Base-by-base conservation (phyloP, 2,329 filamentous ascomycete genomes). In the Aspergillus japonicus region DNA sequence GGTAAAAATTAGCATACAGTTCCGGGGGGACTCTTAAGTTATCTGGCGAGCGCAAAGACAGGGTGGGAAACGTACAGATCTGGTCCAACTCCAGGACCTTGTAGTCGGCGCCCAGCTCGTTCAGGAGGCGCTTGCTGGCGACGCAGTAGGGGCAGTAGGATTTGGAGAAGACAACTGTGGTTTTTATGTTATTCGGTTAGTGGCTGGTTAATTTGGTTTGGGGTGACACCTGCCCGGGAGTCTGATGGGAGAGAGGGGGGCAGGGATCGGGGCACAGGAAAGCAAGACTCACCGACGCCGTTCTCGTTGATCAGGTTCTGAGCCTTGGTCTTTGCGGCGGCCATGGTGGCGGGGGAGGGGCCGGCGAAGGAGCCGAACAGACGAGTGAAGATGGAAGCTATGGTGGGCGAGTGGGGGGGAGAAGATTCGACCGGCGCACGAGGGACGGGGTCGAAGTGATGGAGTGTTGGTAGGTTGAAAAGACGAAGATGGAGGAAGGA, bases 131-230 rank as follows among this genome's bases (percentile, higher is more conserved):
- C 87, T 98, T 98, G 68, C 89, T 87, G 61, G 87, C 83, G 60
- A 80, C 83, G 85, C 94, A 98, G 85, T 96, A 96, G 12, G 93
- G 92, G 85, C 95, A 99, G 82, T 92, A 96, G 16, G 89, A 91
- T 83, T 99, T 99, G 80, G 89, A 93, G 85, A 99, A 99, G 75
- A 99, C 91, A 71, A 95, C 90, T 68, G 19, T 68, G 19, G 26
- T 51, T 35, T n/a, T 26, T n/a, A n/a, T n/a, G 6, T 26, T 23
- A 1, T 23, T 23, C 2, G 3, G 5, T 26, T 26, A 26, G 24
- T 26, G 5, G 24, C 6, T 26, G 24, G 1, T 7, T 26, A 6
- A 6, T 26, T 26, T 23, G 23, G 23, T 23, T 23, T 2, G 23
- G 23, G 23, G 23, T 23, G 23, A 26, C 24, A 26, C 24, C 6